Conservation (phyloP, 2,329 filamentous ascomycete genomes). For the Zelopaecilomyces penicillatus region DNA sequence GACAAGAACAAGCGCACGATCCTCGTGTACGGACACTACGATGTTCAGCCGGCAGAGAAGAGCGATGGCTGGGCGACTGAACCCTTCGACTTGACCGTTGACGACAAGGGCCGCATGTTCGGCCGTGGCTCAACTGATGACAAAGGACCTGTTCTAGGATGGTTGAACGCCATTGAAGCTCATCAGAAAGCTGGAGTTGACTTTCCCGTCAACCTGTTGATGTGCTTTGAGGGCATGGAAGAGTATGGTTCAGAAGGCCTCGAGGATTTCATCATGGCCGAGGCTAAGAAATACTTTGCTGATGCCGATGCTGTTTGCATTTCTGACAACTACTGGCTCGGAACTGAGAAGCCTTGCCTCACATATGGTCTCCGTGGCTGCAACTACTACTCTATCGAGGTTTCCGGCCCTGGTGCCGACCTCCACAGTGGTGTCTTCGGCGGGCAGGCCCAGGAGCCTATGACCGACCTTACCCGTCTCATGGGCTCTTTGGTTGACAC, state of each 20-base stretch:
- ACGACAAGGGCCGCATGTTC: constrained; percentile 90
- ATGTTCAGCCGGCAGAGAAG: constrained; percentile 90
- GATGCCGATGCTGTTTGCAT: constrained; percentile 96
- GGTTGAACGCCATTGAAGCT: constrained; percentile 96
- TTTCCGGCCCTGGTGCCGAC: constrained; percentile 86
- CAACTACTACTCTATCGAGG: constrained; percentile 93
- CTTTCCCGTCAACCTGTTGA: constrained; percentile 93
- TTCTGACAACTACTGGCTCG: constrained; percentile 99
- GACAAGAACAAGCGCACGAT: constrained; percentile 92
- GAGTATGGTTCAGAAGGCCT: constrained; percentile 96
- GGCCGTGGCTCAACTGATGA: constrained; percentile 94
- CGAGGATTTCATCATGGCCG: constrained; percentile 85
- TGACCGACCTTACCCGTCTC: constrained; percentile 86
- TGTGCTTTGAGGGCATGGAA: constrained; percentile 99
- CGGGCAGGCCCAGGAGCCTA: constrained; percentile 92
- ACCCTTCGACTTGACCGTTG: constrained; percentile 80
- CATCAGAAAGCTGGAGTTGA: constrained; percentile 92
- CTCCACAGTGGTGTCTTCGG: constrained; percentile 96
- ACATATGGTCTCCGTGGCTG: constrained; percentile 95
- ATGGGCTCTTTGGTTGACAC: constrained; percentile 80
- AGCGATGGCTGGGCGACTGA: constrained; percentile 94
- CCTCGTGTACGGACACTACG: constrained; percentile 96
- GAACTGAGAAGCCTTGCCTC: constrained; percentile 94
- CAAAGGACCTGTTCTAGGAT: constrained; percentile 94
- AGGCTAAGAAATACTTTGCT: constrained; percentile 91